A percentile compares a stretch with the other conserved stretches of the same genome.
These are phyloP conservation scores for Candida xiaguanensis DNA, from an alignment of 805 yeast genomes.

Conservation along the genomic window DNA sequence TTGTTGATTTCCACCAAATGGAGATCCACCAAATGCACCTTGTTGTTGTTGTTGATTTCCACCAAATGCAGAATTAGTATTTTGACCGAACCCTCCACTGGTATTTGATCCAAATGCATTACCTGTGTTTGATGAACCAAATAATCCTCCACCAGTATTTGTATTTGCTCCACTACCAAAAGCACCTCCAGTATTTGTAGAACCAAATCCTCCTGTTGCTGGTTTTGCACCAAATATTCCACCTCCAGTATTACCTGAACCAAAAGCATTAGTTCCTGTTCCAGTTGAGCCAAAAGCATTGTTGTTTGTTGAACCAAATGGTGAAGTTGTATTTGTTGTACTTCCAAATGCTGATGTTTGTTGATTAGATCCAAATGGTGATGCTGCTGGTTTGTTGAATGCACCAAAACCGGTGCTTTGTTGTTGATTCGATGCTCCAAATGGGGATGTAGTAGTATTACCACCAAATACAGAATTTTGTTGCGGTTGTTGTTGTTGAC, in stretches of 20 bases:
- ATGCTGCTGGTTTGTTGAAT: constrained; percentile 12
- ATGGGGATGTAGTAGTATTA: constrained; percentile 17
- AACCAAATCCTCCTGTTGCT: constrained; percentile 16
- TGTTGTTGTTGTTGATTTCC: constrained; percentile 13
- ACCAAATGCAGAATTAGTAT: constrained; percentile 24
- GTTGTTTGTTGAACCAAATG: constrained; percentile 36
- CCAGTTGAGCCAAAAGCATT: constrained; percentile 7
- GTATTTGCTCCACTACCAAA: constrained; percentile 13
- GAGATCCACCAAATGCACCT: constrained; percentile 16
- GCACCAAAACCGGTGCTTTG: constrained; percentile 5
- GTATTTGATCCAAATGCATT: constrained; percentile 13
- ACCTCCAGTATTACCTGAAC: constrained; percentile 7
- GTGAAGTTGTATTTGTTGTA: constrained; percentile 14
- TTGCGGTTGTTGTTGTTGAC: constrained; percentile 10
- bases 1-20: constrained; percentile 10
- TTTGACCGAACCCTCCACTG: constrained; percentile 14
- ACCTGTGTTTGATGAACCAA: constrained; percentile 24
- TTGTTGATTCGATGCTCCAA: constrained; percentile 29
- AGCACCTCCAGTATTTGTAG: constrained; percentile 13
- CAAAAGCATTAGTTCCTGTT: constrained; percentile 17
- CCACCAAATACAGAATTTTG: constrained; percentile 33
- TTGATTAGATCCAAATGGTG: constrained; percentile 16
- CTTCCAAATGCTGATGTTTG: constrained; percentile 34
- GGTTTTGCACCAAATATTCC: constrained; percentile 8
- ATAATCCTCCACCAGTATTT: constrained; percentile 20